Evolutionary conservation across 495 filamentous ascomycete species (phyloP), one percentile per base, ranked within the genome.

Genomic region (Aspergillus heteromorphus): DNA sequence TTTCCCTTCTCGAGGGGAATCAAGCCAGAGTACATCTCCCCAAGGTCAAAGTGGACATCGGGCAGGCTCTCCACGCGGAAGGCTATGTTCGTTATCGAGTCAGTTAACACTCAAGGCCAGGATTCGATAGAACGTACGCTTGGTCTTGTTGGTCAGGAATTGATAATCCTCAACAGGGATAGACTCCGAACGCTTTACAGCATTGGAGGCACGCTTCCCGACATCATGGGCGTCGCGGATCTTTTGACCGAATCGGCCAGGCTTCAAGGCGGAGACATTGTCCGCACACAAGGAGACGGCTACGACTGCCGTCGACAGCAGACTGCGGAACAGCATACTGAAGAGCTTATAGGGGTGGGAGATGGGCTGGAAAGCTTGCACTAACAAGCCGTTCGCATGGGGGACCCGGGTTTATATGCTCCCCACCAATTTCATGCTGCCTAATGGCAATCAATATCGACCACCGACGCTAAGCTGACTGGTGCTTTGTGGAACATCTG

Each of bases 211-310:
- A 53, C 86, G 84, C 77, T 95, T 92, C 62, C 87, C 87, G 52
- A 90, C 78, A 68, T 91, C 88, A 49, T 86, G 82, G 57, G 90
- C 87, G 66, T 89, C 91, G 57, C 87, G 91, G 63, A 87, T 87
- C 66, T 89, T 91, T 40, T 73, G 52, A 16, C 53, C 65, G 40
- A 74, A 69, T 0, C 62, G 69, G 4, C 70, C 71, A 62, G 67
- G 69, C 10, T 61, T 59, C 2, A 58, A 56, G 27, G 63, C 65
- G 8, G 51, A 54, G 4, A 56, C 65, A 38, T 55, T n/a, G n/a
- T 68, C 66, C 16, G 57, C 55, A n/a, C 65, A 62, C 27, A 71
- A 36, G 4, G 61, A 65, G 6, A 66, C 47, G 20, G 65, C 64
- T 18, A 73, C 25, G 16, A 67, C 40, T 23, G 65, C 62, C 23